phyloP scores from a whole-genome alignment of 2,329 filamentous ascomycete species.

The Claviceps cyperi region DNA sequence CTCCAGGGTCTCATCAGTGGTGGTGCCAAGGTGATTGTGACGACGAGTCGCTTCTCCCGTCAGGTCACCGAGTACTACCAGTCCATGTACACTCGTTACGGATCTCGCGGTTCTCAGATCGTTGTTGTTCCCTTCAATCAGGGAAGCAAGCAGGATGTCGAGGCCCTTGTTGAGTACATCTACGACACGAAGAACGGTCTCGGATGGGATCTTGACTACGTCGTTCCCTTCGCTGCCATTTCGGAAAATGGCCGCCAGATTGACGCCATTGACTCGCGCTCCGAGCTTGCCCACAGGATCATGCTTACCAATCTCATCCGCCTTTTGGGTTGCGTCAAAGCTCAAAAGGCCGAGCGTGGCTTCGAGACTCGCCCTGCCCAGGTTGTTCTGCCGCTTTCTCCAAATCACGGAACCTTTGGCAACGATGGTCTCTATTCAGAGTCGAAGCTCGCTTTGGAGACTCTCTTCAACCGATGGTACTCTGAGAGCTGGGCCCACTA shows the following conservation, averaged over 20 bases:
- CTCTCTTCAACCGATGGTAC: constrained; percentile 96
- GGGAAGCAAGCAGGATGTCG: constrained; percentile 94
- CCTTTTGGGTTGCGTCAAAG: constrained; percentile 79
- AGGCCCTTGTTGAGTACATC: constrained; percentile 88
- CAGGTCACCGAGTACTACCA: constrained; percentile 99
- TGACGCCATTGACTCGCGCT: constrained; percentile 91
- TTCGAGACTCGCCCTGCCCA: constrained; percentile 94
- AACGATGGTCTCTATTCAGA: constrained; percentile 97
- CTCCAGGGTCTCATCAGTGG: constrained; percentile 91
- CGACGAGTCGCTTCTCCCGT: constrained; percentile 89
- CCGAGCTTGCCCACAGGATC: constrained; percentile 93
- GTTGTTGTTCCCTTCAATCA: constrained; percentile 99
- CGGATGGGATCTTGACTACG: constrained; percentile 94
- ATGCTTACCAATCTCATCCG: constrained; percentile 96
- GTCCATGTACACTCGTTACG: constrained; percentile 91
- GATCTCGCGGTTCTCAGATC: constrained; percentile 85
- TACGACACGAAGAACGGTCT: constrained; percentile 93
- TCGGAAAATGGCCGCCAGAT: constrained; percentile 97
- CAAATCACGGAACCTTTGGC: constrained; percentile 96
- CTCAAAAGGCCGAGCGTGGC: constrained; percentile 72
- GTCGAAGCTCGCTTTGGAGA: constrained; percentile 93
- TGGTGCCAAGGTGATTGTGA: constrained; percentile 92
- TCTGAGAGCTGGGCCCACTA: constrained; percentile 96
- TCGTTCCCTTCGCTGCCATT: constrained; percentile 93
- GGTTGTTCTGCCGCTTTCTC: constrained; percentile 87